Conservation (phyloP, 2,329 filamentous ascomycete genomes). For the Coccinonectria pachysandricola region DNA sequence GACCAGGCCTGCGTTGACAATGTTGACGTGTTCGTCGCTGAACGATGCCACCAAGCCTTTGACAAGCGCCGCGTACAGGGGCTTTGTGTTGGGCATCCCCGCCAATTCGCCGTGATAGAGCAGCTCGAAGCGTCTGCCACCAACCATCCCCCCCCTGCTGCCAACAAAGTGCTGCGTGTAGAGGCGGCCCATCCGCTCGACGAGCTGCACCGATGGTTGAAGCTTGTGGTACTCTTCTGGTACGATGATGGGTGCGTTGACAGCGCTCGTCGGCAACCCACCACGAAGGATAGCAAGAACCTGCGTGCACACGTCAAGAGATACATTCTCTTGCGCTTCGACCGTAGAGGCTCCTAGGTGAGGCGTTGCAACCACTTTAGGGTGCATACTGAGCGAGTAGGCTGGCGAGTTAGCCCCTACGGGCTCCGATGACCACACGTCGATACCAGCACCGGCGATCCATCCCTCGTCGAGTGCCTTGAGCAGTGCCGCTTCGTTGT, state of each 20-base stretch:
- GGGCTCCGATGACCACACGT: slow-evolving; percentile 72
- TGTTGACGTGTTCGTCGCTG: slow-evolving; percentile 62
- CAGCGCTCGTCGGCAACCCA: slow-evolving; percentile 62
- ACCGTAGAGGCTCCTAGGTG: slow-evolving; percentile 72
- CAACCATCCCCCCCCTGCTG: slow-evolving; percentile 33
- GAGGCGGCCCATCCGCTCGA: slow-evolving; percentile 69
- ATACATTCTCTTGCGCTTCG: slow-evolving; percentile 78
- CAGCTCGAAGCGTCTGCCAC: slow-evolving; percentile 63
- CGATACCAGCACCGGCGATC: slow-evolving; percentile 67
- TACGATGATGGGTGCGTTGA: slow-evolving; percentile 73
- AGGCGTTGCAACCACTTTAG: slow-evolving; percentile 65
- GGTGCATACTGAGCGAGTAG: slow-evolving; percentile 53
- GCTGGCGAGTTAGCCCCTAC: slow-evolving; percentile 45
- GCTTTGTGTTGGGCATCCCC: slow-evolving; percentile 61
- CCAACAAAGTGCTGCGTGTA: slow-evolving; percentile 66
- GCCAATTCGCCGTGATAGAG: slow-evolving; percentile 69
- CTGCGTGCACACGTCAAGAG: slow-evolving; percentile 72
- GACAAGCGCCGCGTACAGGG: slow-evolving; percentile 67
- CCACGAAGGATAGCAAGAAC: slow-evolving; percentile 64
- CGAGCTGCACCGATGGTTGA: slow-evolving; percentile 63
- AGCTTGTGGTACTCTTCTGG: slow-evolving; percentile 71
- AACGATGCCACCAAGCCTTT: slow-evolving; percentile 66
- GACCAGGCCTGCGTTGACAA: slow-evolving; percentile 69
- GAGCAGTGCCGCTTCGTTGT: slow-evolving; percentile 65
- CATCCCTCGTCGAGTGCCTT: slow-evolving; percentile 58